Evolutionary conservation across 2,329 filamentous ascomycete species (phyloP), one percentile per base, ranked within the genome.

Genomic region (Penicillium sp.): DNA sequence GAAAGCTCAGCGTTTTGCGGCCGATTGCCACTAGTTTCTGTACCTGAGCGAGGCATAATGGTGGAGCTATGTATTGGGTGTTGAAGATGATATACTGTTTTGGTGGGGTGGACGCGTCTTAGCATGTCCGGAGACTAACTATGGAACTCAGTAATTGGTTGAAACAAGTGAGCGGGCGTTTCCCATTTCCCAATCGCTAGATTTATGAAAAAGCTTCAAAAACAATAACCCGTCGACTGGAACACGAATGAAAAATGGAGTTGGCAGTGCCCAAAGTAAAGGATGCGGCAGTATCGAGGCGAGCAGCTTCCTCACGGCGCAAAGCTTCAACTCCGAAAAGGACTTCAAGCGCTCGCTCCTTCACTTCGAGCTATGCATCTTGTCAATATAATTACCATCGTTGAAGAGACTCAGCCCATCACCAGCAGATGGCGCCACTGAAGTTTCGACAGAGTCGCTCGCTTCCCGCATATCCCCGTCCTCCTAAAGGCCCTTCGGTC

Each of bases 361-460:
- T 37, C 23, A 23, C 4, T 23, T 23, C 18, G 20, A n/a, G 18
- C 38, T n/a, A 40, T n/a, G 23, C 10, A 27, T 12, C 20, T 25
- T 8, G 23, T 27, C 20, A 27, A 40, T 27, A 24, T 27, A n/a
- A 6, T 15, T 25, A 40, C 23, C 25, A 24, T 27, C 20, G 23
- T 40, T 25, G 12, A 40, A 18, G 15, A 37, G 8, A 10, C 18
- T 12, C 18, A 18, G 8, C 18, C 18, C 20, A 20, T 18, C 18
- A 8, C 7, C 33, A 20, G 15, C 42, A 41, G 18, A 70, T 70
- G 67, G 65, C 66, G 48, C 66, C 66, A 39, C 24, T 68, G 47
- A 43, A 47, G 45, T 47, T 49, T 52, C 61, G 59, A 50, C 64
- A 63, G 46, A 56, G 44, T 41, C 58, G 60, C 32, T 58, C 56